A percentile compares a stretch with the other conserved stretches of the same genome.
Evolutionary conservation across 805 yeast genomes (phyloP).

Genomic region (Ogataea nitratoaversa): DNA sequence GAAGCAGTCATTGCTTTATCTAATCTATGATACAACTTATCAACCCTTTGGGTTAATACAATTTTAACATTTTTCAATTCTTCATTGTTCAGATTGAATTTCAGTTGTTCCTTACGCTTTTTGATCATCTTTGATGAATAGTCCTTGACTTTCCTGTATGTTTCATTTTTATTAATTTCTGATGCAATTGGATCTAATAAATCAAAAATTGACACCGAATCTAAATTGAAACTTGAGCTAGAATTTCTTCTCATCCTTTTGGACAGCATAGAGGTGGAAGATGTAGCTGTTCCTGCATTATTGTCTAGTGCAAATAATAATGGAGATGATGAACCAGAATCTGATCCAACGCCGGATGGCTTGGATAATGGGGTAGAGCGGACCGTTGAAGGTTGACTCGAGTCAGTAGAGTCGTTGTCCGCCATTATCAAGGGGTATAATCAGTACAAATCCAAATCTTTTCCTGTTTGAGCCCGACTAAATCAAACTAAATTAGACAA

Average conservation of each 20-base stretch:
- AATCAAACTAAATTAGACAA: too few species aligned
- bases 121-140: slow-evolving; percentile 22
- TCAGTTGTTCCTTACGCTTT: slow-evolving; percentile 23
- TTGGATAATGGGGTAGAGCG: too few species aligned
- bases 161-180: slow-evolving; percentile 20
- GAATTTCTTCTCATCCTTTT: slow-evolving; percentile 15
- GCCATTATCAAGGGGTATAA: too few species aligned
- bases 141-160: slow-evolving; percentile 27
- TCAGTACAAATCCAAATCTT: too few species aligned
- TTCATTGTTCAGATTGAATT: slow-evolving; percentile 24
- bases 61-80: slow-evolving; percentile 25
- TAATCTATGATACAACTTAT: slow-evolving; percentile 35
- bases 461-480: too few species aligned
- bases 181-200: slow-evolving; percentile 28
- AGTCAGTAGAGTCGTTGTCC: too few species aligned
- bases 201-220: slow-evolving; percentile 27
- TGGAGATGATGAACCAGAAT: background rate
- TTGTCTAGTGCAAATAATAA: slow-evolving; percentile 1
- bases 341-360: too few species aligned
- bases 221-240: slow-evolving; percentile 18
- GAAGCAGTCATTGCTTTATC: slow-evolving; percentile 38
- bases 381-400: too few species aligned
- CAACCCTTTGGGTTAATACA: slow-evolving; percentile 28
- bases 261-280: too few species aligned
- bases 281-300: too few species aligned